Evolutionary conservation across 176 grass and related monocot genomes (phyloP), one percentile per base, ranked within the genome.

Genomic region (Musa troglodytarum): DNA sequence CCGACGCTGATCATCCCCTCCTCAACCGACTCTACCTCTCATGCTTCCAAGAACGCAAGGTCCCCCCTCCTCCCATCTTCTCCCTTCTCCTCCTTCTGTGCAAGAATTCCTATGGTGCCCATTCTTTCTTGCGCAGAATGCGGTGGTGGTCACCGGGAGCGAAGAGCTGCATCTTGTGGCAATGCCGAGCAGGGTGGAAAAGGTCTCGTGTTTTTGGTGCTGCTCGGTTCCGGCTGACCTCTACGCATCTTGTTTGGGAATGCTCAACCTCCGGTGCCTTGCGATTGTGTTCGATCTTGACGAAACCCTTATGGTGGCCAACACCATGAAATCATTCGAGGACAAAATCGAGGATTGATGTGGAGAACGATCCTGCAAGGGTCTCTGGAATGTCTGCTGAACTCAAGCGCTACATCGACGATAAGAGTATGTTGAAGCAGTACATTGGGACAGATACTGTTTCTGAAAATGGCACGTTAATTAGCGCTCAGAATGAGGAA

Each of bases 251-350:
- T 89, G 90, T 1, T 73, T 99, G 19, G 78, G 78, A 22, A 94
- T 99, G 95, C 95, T 99, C 71, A 99, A 92, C 80, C 72, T 81
- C 65, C 86, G 90, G 1, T 92, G 90, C 71, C 90, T 99, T 23
- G 87, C 90, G 54, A 99, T 99, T 28, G 95, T 99, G 43, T 99
- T 99, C 73, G 95, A 99, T 76, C 90, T 99, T 25, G 95, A 99
- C 21, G 95, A 99, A 51, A 99, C 90, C 29, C 90, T 99, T 50
- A 94, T 99, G 21, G 90, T 99, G 15, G 95, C 95, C 17, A 99
- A 99, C 79, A 99, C 95, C 14, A 94, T 94, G 90, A 94, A 78
- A 61, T 92, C 95, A 23, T 99, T 99, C 14, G 95, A 94, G 76
- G 79, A 82, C 23, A 83, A 76, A 28, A 94, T 94, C 8, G 88